These are phyloP conservation scores for Stemphylium beticola DNA, from an alignment of 2,329 filamentous ascomycete genomes.

Conservation along the genomic window DNA sequence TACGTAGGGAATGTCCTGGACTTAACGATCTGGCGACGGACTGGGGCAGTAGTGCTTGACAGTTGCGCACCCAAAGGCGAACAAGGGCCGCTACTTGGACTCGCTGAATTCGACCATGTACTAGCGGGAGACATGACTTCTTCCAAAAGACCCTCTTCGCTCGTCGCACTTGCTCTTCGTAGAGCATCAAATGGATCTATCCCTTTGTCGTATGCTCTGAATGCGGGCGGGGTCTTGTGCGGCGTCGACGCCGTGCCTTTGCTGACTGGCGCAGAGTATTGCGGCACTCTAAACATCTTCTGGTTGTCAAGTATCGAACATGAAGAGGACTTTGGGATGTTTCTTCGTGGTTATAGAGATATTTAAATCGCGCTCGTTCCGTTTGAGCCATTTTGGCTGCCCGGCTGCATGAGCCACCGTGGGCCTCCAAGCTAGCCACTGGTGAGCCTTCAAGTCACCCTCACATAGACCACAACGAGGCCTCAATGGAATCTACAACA, in stretches of 20 bases:
- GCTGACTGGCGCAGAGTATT: neutral
- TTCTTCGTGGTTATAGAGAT: neutral
- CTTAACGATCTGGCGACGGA: neutral
- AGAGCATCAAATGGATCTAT: constrained; percentile 1
- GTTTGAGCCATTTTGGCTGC: neutral
- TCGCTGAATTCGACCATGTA: constrained; percentile 3
- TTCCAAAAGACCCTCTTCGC: neutral
- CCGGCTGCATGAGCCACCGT: constrained; percentile 1
- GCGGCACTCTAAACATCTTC: neutral
- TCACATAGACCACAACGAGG: neutral
- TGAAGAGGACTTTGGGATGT: too few relatives aligned
- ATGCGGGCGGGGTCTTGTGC: neutral
- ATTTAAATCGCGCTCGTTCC: constrained; percentile 1
- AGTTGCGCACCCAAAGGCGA: neutral
- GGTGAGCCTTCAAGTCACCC: neutral
- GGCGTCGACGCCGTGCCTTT: neutral
- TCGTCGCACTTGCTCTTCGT: neutral
- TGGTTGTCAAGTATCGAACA: too few relatives aligned
- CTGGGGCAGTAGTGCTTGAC: neutral
- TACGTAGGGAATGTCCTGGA: constrained; percentile 5
- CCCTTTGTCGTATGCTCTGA: neutral
- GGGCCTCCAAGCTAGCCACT: neutral
- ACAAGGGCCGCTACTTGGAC: constrained; percentile 3
- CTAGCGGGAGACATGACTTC: constrained; percentile 6
- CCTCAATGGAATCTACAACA: neutral